Evolutionary conservation across 371 early-diverging fungal genomes (phyloP).

Genomic region (Saksenaea oblongispora): DNA sequence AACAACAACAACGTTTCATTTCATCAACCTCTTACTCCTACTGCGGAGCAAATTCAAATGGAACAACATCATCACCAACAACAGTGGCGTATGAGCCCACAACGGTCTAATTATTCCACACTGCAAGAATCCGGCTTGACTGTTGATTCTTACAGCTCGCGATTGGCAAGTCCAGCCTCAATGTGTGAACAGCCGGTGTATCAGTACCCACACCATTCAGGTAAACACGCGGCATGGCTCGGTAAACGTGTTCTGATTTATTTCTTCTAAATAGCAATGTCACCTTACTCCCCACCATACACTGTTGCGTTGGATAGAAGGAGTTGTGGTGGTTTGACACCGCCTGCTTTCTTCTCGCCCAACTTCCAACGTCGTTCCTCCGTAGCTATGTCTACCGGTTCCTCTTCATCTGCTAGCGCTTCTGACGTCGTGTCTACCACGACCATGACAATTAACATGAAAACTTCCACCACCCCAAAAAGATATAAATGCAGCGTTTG

Average conservation of each 20-base stretch:
- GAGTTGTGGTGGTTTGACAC: constrained; percentile 17
- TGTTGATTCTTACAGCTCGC: constrained; percentile 17
- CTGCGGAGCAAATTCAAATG: background rate
- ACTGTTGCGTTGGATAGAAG: background rate
- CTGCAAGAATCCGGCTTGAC: constrained; percentile 25
- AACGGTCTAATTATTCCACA: constrained; percentile 1
- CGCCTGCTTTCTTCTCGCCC: constrained; percentile 14
- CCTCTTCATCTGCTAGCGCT: constrained; percentile 14
- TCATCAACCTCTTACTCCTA: constrained; percentile 4
- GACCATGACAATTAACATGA: constrained; percentile 10
- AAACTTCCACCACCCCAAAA: constrained; percentile 22
- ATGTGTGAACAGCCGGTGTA: background rate
- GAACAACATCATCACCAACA: constrained; percentile 10
- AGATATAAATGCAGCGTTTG: constrained; percentile 52
- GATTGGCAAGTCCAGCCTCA: constrained; percentile 18
- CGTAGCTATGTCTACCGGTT: constrained; percentile 12
- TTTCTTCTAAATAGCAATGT: background rate
- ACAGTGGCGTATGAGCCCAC: constrained; percentile 17
- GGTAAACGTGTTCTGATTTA: background rate
- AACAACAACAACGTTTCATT: constrained; percentile 10
- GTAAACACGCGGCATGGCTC: background rate
- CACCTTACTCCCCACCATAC: background rate
- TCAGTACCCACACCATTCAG: background rate
- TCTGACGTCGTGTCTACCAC: background rate
- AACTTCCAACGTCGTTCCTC: constrained; percentile 15